Percentiles rank a stretch among this genome's conserved stretches.
Conservation (phyloP, 441 rosid species). For the Gossypium davidsonii region DNA sequence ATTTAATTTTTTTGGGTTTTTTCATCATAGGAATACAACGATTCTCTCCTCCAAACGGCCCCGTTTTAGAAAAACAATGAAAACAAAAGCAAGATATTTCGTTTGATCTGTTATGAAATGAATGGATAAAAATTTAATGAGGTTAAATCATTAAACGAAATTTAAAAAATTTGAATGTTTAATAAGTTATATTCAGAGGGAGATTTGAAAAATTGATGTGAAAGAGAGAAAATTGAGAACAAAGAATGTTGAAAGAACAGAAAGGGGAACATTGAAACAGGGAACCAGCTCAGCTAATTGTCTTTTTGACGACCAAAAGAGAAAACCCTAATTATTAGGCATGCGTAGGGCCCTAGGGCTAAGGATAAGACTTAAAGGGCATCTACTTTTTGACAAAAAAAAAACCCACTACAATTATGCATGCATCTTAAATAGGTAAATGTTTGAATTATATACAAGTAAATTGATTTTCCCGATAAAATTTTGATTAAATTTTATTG, state of each 20-base stretch:
- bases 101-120: no score
- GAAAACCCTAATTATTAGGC: background rate
- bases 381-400: constrained; percentile 10
- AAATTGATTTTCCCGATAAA: no score
- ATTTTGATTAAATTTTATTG: no score
- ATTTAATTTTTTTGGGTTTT: no score
- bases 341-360: background rate
- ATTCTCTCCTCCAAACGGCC: no score
- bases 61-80: no score
- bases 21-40: no score
- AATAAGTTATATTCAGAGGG: background rate
- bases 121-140: background rate
- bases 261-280: background rate
- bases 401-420: background rate
- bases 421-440: background rate
- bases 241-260: background rate
- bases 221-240: background rate
- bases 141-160: background rate
- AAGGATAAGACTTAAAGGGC: background rate
- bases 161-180: background rate
- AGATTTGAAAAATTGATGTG: background rate
- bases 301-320: constrained; percentile 14
- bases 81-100: no score
- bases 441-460: no score
- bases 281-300: constrained; percentile 6